Percentiles rank a stretch among this genome's conserved stretches.
Evolutionary conservation across 176 grass and related monocot species (phyloP).

Genomic region (Aegilops umbellulata): DNA sequence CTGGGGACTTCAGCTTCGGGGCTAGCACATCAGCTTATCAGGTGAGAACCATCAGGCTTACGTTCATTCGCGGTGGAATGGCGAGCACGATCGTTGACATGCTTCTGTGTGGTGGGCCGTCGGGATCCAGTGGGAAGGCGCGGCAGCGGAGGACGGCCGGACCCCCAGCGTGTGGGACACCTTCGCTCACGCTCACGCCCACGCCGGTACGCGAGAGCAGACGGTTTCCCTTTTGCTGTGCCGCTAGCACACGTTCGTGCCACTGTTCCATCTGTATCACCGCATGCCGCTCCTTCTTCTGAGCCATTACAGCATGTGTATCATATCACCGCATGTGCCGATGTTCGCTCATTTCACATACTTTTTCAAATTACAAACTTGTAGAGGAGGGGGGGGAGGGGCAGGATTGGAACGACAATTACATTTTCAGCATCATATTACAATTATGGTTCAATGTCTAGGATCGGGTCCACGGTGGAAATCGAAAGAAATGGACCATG

Average conservation of each 20-base stretch:
- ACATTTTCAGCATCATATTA: too few species aligned
- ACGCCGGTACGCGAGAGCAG: background rate
- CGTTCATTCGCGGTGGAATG: background rate
- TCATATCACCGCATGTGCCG: too few species aligned
- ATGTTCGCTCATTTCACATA: background rate
- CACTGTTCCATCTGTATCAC: too few species aligned
- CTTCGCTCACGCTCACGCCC: background rate
- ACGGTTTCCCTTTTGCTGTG: background rate
- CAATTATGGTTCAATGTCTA: background rate
- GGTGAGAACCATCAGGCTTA: background rate
- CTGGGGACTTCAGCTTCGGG: background rate
- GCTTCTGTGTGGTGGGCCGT: background rate
- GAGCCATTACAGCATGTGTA: too few species aligned
- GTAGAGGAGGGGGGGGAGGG: too few species aligned
- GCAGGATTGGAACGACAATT: too few species aligned
- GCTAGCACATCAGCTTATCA: slow-evolving; percentile 10
- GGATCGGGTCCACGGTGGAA: background rate
- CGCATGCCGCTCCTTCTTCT: too few species aligned
- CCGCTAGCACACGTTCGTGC: background rate
- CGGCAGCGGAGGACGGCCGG: slow-evolving; percentile 7
- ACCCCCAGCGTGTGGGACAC: slow-evolving; percentile 3
- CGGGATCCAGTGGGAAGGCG: background rate
- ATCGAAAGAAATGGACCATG: background rate
- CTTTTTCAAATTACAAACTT: background rate
- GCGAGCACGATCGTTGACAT: background rate